Evolutionary conservation across 2,329 filamentous ascomycete species (phyloP), one percentile per base, ranked within the genome.

Genomic region (Emergomyces pasteurianus): DNA sequence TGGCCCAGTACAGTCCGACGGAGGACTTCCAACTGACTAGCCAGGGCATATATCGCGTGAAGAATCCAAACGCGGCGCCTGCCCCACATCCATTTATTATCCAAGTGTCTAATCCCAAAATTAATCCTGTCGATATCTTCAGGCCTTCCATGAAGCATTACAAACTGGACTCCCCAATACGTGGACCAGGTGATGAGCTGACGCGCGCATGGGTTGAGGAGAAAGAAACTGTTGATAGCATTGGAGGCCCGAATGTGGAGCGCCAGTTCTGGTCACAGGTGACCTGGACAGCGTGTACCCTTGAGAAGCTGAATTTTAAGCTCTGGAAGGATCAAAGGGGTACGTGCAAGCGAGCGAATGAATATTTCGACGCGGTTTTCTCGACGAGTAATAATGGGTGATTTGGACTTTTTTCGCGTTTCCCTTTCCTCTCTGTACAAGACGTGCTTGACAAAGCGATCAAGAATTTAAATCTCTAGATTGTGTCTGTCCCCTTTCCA

Each of bases 71-170:
- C 66, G 73, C 65, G 3, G 8, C 2, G 7, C 14, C 9, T 7
- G 21, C 38, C 8, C 38, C 54, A 14, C 54, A 26, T 8, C 36
- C 74, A 8, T 74, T 74, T 54, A 76, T 77, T 63, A 67, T 76
- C 38, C 75, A 77, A 62, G 71, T 71, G 43, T 75, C 75, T 61
- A 70, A 69, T 58, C 73, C 73, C 34, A 77, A 76, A 63, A 72
- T 75, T 62, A 72, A 75, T 65, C 72, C 74, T 1, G 70, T 69
- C 18, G 73, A 70, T 2, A 65, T 76, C 34, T 75, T 75, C 59
- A 65, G 63, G 31, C 66, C 67, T 9, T 68, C 65, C 69, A 66
- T 8, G 67, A 69, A 3, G 68, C 68, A 34, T 68, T 9, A 70
- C 18, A 65, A 67, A 46, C 67, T 72, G 46, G 72, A 71, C 8